These are phyloP conservation scores for Hyphodiscus hymeniophilus DNA, from an alignment of 495 filamentous ascomycete genomes.

Conservation along the genomic window DNA sequence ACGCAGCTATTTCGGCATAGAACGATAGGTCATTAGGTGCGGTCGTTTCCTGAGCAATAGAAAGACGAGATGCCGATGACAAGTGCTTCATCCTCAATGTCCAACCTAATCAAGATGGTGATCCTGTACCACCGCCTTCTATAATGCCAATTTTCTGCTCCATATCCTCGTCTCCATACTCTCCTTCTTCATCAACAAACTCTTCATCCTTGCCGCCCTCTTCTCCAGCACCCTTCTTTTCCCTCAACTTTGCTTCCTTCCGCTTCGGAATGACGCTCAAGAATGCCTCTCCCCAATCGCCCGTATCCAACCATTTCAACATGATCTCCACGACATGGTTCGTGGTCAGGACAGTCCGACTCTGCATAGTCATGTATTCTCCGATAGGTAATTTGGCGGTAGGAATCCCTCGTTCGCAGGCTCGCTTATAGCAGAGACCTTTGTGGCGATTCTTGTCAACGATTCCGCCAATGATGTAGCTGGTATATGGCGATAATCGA, in stretches of 20 bases:
- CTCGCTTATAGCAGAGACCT: conserved; percentile 80
- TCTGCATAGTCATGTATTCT: conserved; percentile 82
- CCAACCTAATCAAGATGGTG: no score
- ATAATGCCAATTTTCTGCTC: no score
- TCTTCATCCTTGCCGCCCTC: conserved; percentile 9
- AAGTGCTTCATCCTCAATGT: no score
- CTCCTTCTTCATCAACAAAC: conserved; percentile 4
- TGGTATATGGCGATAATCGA: conserved; percentile 71
- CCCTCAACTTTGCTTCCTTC: conserved; percentile 60
- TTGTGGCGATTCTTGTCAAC: conserved; percentile 96
- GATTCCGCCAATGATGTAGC: conserved; percentile 88
- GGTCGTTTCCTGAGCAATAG: no score
- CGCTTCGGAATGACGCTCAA: conserved; percentile 75
- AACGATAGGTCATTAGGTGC: no score
- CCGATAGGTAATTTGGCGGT: conserved; percentile 91
- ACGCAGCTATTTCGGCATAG: no score
- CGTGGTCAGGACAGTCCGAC: conserved; percentile 73
- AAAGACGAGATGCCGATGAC: no score
- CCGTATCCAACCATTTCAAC: conserved; percentile 77
- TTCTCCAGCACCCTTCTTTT: conserved; percentile 17
- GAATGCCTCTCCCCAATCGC: conserved; percentile 88
- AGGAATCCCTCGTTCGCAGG: conserved; percentile 61
- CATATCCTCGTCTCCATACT: neutral
- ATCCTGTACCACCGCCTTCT: no score
- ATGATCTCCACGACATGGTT: conserved; percentile 98